phyloP scores from a whole-genome alignment of 2,329 filamentous ascomycete genomes.

The Monilinia fructicola region DNA sequence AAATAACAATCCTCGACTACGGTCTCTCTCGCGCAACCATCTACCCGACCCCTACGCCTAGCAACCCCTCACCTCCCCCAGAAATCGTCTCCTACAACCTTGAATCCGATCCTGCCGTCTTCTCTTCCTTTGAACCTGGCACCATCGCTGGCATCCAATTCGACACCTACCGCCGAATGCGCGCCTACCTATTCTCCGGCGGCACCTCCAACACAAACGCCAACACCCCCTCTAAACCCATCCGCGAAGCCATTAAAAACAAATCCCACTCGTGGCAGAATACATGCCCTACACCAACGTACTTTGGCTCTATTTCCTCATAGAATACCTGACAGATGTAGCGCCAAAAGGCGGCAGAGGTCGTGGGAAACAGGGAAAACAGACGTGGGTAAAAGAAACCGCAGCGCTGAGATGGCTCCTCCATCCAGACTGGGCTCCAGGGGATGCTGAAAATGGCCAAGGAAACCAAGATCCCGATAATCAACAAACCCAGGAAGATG shows the following conservation, averaged over 20 bases:
- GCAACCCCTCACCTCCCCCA: slow-evolving; percentile 32
- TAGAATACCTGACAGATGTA: slow-evolving; percentile 20
- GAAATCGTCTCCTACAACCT: slow-evolving; percentile 56
- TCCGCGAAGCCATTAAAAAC: slow-evolving; percentile 9
- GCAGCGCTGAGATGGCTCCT: slow-evolving; percentile 12
- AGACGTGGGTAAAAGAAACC: not conserved
- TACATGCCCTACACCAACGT: slow-evolving; percentile 64
- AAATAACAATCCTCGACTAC: slow-evolving; percentile 66
- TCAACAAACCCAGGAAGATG: not conserved
- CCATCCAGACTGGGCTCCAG: slow-evolving; percentile 3
- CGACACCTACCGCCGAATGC: slow-evolving; percentile 56
- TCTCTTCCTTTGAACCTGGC: slow-evolving; percentile 52
- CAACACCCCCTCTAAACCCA: slow-evolving; percentile 1
- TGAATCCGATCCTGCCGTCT: slow-evolving; percentile 59
- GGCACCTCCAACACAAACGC: slow-evolving; percentile 25
- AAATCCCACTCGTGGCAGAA: slow-evolving; percentile 46
- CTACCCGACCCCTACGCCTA: slow-evolving; percentile 32
- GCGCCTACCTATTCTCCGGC: slow-evolving; percentile 32
- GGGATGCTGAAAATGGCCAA: not conserved
- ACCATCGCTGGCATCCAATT: slow-evolving; percentile 48
- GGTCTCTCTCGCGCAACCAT: slow-evolving; percentile 60
- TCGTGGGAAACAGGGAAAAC: not conserved
- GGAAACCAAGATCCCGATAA: not conserved
- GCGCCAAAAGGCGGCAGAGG: slow-evolving; percentile 12
- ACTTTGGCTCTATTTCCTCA: slow-evolving; percentile 56